A percentile compares a stretch with the other conserved stretches of the same genome.
Evolutionary conservation across 352 stramenopile genomes (phyloP).

Genomic region (Phytophthora macrochlamydospora): DNA sequence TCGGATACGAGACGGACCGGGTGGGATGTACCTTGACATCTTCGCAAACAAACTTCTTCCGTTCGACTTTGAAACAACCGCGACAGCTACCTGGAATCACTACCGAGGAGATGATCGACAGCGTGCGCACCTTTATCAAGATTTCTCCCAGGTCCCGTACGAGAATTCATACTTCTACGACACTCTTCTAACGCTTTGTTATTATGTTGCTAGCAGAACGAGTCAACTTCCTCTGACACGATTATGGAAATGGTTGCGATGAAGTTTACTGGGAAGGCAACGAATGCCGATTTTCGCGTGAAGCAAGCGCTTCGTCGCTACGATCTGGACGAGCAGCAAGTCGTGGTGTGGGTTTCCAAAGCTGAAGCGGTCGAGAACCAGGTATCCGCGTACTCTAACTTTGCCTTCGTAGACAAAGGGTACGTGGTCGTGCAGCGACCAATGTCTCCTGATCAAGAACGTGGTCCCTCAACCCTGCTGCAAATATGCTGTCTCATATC

Average conservation of each 20-base stretch:
- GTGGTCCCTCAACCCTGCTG: slow-evolving; percentile 37
- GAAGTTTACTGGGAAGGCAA: slow-evolving; percentile 58
- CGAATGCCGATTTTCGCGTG: slow-evolving; percentile 51
- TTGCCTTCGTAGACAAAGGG: slow-evolving; percentile 60
- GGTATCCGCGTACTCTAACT: slow-evolving; percentile 39
- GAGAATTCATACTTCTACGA: no score
- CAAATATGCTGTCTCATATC: slow-evolving; percentile 64
- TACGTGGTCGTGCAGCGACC: slow-evolving; percentile 63
- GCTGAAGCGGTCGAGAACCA: slow-evolving; percentile 46
- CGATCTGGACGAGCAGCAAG: slow-evolving; percentile 51
- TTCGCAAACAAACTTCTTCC: slow-evolving; percentile 44
- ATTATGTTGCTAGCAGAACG: slow-evolving; percentile 23
- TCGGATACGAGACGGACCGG: slow-evolving; percentile 30
- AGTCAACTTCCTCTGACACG: slow-evolving; percentile 44
- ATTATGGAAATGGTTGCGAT: slow-evolving; percentile 61
- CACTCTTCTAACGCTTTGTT: slow-evolving; percentile 1
- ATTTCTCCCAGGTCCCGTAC: slow-evolving; percentile 18
- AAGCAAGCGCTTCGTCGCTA: slow-evolving; percentile 64
- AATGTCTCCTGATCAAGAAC: slow-evolving; percentile 21
- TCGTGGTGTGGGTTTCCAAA: slow-evolving; percentile 66
- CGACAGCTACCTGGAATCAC: slow-evolving; percentile 44
- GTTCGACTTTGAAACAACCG: slow-evolving; percentile 40
- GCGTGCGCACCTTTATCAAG: slow-evolving; percentile 19
- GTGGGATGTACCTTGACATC: slow-evolving; percentile 46
- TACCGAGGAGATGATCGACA: slow-evolving; percentile 37